Evolutionary conservation across 352 stramenopile species (phyloP).

Genomic region (Elongisporangium anandrum): DNA sequence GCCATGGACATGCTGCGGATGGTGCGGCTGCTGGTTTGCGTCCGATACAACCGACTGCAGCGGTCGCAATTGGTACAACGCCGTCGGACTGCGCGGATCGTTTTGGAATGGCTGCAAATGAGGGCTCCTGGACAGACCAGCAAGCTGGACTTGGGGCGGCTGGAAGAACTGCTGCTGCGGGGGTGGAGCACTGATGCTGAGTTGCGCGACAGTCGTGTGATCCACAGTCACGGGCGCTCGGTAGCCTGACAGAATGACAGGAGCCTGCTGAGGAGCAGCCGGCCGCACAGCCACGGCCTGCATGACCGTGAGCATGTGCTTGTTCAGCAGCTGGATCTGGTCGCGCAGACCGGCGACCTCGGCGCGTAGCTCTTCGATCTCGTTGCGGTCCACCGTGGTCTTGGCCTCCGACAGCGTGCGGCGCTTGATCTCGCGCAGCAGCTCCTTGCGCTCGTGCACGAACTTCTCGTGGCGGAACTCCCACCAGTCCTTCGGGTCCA

Average conservation of each 20-base stretch:
- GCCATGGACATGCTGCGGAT: conserved; percentile 1
- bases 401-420: conserved; percentile 22
- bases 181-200: conserved; percentile 5
- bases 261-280: conserved; percentile 9
- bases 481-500: conserved; percentile 69
- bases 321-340: conserved; percentile 71
- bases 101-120: not conserved
- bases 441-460: conserved; percentile 48
- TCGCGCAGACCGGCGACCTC: conserved; percentile 55
- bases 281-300: conserved; percentile 28
- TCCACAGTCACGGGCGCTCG: not conserved
- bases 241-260: conserved; percentile 8
- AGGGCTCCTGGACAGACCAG: too few species aligned
- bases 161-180: conserved; percentile 4
- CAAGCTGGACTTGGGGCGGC: not conserved
- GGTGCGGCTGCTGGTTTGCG: conserved; percentile 3
- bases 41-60: conserved; percentile 29
- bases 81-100: conserved; percentile 14
- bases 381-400: conserved; percentile 42
- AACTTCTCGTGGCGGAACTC: conserved; percentile 89
- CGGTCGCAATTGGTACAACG: conserved; percentile 38
- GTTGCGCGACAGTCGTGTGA: conserved; percentile 4
- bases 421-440: conserved; percentile 77
- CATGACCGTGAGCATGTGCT: conserved; percentile 50
- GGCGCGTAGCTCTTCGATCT: conserved; percentile 65